Evolutionary conservation across 805 yeast species (phyloP).

Genomic region (Scheffersomyces coipomensis): DNA sequence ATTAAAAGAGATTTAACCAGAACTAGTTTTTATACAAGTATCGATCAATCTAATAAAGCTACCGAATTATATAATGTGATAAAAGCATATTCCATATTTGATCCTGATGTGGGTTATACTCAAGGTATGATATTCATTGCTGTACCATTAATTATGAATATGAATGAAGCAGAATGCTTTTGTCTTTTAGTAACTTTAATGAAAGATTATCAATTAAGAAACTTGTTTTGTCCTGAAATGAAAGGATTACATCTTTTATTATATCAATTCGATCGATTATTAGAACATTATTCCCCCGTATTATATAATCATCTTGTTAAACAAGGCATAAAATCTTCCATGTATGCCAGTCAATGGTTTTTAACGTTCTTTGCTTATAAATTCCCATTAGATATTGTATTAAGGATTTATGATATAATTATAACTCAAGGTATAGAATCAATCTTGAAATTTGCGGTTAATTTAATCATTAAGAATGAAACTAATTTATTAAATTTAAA

Average conservation of each 20-base stretch:
- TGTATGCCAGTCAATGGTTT: slow-evolving; percentile 99
- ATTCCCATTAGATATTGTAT: slow-evolving; percentile 85
- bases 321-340: slow-evolving; percentile 86
- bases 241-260: slow-evolving; percentile 83
- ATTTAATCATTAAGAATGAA: slow-evolving; percentile 71
- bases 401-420: slow-evolving; percentile 83
- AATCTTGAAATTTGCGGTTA: slow-evolving; percentile 78
- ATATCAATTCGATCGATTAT: slow-evolving; percentile 85
- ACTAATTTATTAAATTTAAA: slow-evolving; percentile 54
- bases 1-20: slow-evolving; percentile 82
- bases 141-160: slow-evolving; percentile 78
- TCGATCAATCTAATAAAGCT: slow-evolving; percentile 52
- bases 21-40: slow-evolving; percentile 73
- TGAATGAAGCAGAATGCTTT: slow-evolving; percentile 83
- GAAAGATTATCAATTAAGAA: slow-evolving; percentile 80
- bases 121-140: slow-evolving; percentile 97
- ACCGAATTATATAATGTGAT: slow-evolving; percentile 71
- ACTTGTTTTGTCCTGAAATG: slow-evolving; percentile 84
- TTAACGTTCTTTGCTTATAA: slow-evolving; percentile 92
- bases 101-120: slow-evolving; percentile 93
- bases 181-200: slow-evolving; percentile 76
- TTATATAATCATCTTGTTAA: slow-evolving; percentile 73
- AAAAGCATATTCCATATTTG: slow-evolving; percentile 81
- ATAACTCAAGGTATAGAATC: slow-evolving; percentile 92
- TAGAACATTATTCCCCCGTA: slow-evolving; percentile 74